Conservation (phyloP, 345 rosid genomes). For the Eucalyptus cloeziana region DNA sequence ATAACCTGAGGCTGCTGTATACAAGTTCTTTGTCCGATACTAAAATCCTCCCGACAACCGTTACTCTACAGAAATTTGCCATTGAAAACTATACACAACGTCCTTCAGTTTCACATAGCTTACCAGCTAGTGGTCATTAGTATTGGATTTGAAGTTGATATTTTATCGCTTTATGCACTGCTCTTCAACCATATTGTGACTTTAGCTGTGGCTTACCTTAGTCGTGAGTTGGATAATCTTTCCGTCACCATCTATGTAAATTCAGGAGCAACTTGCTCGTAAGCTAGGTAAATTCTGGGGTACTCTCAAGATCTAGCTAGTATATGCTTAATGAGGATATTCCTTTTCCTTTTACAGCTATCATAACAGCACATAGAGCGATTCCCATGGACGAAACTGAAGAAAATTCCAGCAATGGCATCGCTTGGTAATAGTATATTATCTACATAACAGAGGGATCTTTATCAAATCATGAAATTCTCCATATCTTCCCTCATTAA, state of each 20-base stretch:
- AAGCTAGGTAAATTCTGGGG: background rate
- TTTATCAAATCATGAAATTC: background rate
- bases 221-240: constrained; percentile 37
- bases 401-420: constrained; percentile 1
- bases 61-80: constrained; percentile 35
- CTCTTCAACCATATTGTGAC: constrained; percentile 62
- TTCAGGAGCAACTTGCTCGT: background rate
- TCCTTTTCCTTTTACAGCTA: constrained; percentile 27
- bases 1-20: background rate
- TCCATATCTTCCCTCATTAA: background rate
- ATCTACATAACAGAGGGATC: background rate
- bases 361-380: constrained; percentile 28
- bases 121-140: constrained; percentile 45
- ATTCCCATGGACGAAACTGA: constrained; percentile 23
- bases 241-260: background rate
- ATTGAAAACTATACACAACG: constrained; percentile 32
- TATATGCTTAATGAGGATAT: background rate
- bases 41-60: background rate
- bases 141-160: constrained; percentile 76
- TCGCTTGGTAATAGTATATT: constrained; percentile 5
- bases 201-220: constrained; percentile 54
- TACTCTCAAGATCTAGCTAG: background rate
- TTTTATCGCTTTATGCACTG: constrained; percentile 33
- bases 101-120: constrained; percentile 31
- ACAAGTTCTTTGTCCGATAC: background rate